Percentiles rank a stretch among this genome's conserved stretches.
Evolutionary conservation across 805 yeast species (phyloP).

Genomic region (Phaffomyces thermotolerans): DNA sequence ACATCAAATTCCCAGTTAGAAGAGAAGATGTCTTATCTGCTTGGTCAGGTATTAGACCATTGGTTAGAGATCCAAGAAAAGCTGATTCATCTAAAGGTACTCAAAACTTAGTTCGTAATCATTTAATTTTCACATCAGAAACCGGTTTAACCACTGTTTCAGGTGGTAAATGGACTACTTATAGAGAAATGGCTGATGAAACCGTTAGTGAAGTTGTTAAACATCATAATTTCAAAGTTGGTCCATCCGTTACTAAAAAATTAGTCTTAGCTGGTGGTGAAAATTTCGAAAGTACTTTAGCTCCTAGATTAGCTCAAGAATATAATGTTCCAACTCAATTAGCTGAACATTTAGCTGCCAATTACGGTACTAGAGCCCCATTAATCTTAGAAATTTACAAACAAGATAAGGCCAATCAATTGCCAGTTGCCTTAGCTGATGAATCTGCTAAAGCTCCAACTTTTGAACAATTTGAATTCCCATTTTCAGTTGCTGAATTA

Average conservation of each 20-base stretch:
- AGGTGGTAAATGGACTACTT: slow-evolving; percentile 98
- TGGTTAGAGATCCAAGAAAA: slow-evolving; percentile 75
- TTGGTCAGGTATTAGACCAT: slow-evolving; percentile 96
- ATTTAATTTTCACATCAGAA: slow-evolving; percentile 63
- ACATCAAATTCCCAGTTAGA: slow-evolving; percentile 80
- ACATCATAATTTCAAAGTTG: slow-evolving; percentile 35
- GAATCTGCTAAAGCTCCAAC: slow-evolving; percentile 24
- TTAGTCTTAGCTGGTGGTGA: slow-evolving; percentile 73
- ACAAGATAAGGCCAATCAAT: slow-evolving; percentile 44
- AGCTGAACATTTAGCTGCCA: slow-evolving; percentile 75
- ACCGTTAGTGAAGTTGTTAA: slow-evolving; percentile 70
- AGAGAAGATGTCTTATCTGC: slow-evolving; percentile 90
- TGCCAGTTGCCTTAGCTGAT: slow-evolving; percentile 59
- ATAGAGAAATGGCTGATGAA: slow-evolving; percentile 96
- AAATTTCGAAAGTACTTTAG: slow-evolving; percentile 63
- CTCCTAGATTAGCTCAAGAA: slow-evolving; percentile 74
- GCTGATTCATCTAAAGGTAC: slow-evolving; percentile 42
- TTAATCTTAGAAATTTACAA: slow-evolving; percentile 55
- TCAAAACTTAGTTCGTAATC: slow-evolving; percentile 87
- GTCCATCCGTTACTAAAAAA: slow-evolving; percentile 34
- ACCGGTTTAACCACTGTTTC: slow-evolving; percentile 81
- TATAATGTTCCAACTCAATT: slow-evolving; percentile 65
- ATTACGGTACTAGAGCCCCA: slow-evolving; percentile 88
- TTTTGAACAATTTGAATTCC: slow-evolving; percentile 58
- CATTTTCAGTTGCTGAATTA: slow-evolving; percentile 88